Evolutionary conservation across 257 asterid genomes (phyloP), one percentile per base, ranked within the genome.

Genomic region (Solanum chiquidenum): DNA sequence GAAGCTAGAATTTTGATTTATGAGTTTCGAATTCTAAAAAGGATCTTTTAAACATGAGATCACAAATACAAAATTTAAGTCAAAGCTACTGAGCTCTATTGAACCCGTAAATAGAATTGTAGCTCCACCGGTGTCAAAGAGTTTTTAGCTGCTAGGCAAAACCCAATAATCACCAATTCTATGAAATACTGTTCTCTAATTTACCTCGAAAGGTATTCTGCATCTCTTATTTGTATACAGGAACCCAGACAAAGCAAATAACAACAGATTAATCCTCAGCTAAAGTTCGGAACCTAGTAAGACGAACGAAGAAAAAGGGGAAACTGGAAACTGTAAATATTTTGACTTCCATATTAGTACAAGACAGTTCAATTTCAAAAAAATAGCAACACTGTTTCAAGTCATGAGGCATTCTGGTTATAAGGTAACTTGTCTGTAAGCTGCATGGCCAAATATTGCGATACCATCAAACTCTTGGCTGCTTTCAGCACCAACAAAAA

Each of bases 401-500:
- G 46, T 16, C 66, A 29, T 46, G 85, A 46, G 9, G 27, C 40
- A 29, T 44, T 80, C 27, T 82, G 44, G 86, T 49, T 77, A 66
- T 86, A 88, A 85, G 12, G 49, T 12, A 85, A 82, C 84, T 29
- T 44, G 84, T 21, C 29, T 46, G n/a, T 86, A 55, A 44, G 27
- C 44, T 35, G 86, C 44, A 31, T 16, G 44, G 83, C 12, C 35
- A 76, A 69, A 82, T 29, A 31, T 49, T 5, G 21, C 21, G 16
- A 49, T 82, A 84, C 83, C 91, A 84, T 79, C 86, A 80, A 37
- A 86, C 25, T 82, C 89, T 86, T 13, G 7, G 60, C 85, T 87
- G 68, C 71, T 88, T 84, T 84, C 40, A 82, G 46, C 77, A 88
- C 91, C 83, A 21, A 44, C 42, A 58, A 87, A 73, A 88, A 79